These are phyloP conservation scores for Aureobasidium zeae DNA, from an alignment of 2,329 filamentous ascomycete genomes.

Conservation along the genomic window DNA sequence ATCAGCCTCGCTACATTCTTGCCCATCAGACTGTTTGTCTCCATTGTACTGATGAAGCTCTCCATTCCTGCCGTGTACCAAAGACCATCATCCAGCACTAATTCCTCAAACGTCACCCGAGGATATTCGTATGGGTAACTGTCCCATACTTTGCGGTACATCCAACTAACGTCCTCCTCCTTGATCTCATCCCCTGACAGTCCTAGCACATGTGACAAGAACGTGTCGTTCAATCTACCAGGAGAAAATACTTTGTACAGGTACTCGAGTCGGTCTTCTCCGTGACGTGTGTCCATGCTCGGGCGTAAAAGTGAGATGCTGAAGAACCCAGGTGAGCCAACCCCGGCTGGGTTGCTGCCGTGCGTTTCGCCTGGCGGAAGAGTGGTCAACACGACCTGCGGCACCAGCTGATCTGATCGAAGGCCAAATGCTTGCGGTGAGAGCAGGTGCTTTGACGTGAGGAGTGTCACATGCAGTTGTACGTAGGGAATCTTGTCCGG, in stretches of 20 bases:
- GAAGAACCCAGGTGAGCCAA: constrained; percentile 72
- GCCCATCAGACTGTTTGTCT: constrained; percentile 87
- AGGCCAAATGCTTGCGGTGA: constrained; percentile 65
- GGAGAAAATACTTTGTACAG: constrained; percentile 62
- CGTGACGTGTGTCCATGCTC: constrained; percentile 42
- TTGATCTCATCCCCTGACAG: constrained; percentile 22
- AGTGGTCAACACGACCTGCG: constrained; percentile 74
- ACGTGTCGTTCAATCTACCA: constrained; percentile 36
- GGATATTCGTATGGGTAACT: constrained; percentile 82
- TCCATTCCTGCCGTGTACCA: constrained; percentile 69
- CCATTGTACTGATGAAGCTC: constrained; percentile 94
- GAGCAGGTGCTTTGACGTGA: constrained; percentile 68
- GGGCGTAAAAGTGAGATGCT: constrained; percentile 66
- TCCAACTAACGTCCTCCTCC: constrained; percentile 57
- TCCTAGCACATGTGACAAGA: constrained; percentile 43
- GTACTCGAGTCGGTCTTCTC: constrained; percentile 36
- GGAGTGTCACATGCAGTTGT: constrained; percentile 78
- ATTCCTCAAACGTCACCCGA: constrained; percentile 77
- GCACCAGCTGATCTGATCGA: constrained; percentile 47
- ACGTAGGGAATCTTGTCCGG: constrained; percentile 82
- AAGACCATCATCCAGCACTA: constrained; percentile 55
- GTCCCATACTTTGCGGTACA: constrained; percentile 66
- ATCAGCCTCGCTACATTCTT: constrained; percentile 70
- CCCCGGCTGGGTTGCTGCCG: constrained; percentile 42
- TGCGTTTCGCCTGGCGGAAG: constrained; percentile 52